Percentiles rank a stretch among this genome's conserved stretches.
Conservation (phyloP, 306 rosid species). For the Glycine tomentella region DNA sequence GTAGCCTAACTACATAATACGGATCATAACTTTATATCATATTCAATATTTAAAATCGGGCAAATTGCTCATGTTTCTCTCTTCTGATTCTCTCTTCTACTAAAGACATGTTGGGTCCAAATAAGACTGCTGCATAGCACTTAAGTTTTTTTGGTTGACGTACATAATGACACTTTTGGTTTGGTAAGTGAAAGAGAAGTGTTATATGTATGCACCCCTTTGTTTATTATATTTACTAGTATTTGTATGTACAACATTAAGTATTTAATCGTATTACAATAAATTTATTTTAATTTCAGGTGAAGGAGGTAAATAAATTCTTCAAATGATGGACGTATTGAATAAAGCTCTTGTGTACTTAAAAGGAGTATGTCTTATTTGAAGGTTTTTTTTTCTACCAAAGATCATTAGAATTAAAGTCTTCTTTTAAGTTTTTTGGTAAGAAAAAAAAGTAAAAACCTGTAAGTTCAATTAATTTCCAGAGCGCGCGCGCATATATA, state of each 20-base stretch:
- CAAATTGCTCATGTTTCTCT: neutral
- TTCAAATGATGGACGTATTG: too few species aligned
- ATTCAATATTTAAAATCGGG: neutral
- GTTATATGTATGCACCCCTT: neutral
- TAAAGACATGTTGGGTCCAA: neutral
- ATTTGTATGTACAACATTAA: neutral
- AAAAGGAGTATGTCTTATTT: too few species aligned
- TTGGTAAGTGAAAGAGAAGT: neutral
- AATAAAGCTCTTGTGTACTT: too few species aligned
- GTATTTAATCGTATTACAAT: neutral
- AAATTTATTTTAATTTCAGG: neutral
- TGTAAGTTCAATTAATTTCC: too few species aligned
- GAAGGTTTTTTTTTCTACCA: too few species aligned
- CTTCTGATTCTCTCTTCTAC: neutral
- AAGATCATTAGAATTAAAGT: too few species aligned
- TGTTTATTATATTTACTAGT: neutral
- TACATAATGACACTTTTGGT: neutral
- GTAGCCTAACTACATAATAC: conserved; percentile 5
- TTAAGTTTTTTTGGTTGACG: neutral
- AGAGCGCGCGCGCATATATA: too few species aligned
- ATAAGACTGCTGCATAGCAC: neutral
- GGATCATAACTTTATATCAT: conserved; percentile 16
- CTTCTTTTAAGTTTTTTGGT: neutral
- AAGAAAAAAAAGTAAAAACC: too few species aligned
- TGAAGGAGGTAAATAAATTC: too few species aligned